Conservation (phyloP, 2,329 filamentous ascomycete species). For the Penicillium sp. region DNA sequence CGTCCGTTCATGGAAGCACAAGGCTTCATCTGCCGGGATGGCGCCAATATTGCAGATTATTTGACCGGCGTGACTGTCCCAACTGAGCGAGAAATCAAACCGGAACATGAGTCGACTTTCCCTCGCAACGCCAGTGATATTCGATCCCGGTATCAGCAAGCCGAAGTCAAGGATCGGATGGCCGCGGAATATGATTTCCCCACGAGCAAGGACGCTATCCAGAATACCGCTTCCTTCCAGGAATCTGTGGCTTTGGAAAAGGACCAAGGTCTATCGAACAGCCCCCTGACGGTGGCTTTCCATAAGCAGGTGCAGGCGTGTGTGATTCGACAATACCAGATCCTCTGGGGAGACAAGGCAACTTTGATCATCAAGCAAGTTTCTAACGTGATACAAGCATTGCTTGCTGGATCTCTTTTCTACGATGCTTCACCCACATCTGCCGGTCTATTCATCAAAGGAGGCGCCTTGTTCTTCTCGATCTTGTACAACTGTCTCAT, state of each 20-base stretch:
- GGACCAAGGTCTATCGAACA: no score
- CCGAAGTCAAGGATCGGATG: conserved; percentile 47
- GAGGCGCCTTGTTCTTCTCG: conserved; percentile 56
- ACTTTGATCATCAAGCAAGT: conserved; percentile 45
- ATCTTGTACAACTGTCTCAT: conserved; percentile 57
- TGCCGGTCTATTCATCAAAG: conserved; percentile 52
- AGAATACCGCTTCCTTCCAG: conserved; percentile 29
- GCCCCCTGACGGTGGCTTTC: no score
- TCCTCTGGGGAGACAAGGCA: conserved; percentile 49
- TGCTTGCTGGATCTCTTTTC: conserved; percentile 47
- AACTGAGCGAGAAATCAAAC: no score
- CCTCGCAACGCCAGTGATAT: no score
- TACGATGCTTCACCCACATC: conserved; percentile 48
- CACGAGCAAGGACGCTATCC: conserved; percentile 27
- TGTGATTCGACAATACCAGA: conserved; percentile 44
- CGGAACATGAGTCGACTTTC: no score
- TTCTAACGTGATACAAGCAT: conserved; percentile 36
- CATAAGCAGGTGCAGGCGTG: conserved; percentile 45
- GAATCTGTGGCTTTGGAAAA: no score
- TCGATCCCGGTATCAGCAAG: no score
- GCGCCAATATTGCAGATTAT: conserved; percentile 60
- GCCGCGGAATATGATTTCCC: no score
- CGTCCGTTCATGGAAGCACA: conserved; percentile 57
- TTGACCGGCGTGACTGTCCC: conserved; percentile 58
- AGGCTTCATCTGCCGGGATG: conserved; percentile 57